phyloP scores from a whole-genome alignment of 805 yeast genomes.

The Starmerella bombi region DNA sequence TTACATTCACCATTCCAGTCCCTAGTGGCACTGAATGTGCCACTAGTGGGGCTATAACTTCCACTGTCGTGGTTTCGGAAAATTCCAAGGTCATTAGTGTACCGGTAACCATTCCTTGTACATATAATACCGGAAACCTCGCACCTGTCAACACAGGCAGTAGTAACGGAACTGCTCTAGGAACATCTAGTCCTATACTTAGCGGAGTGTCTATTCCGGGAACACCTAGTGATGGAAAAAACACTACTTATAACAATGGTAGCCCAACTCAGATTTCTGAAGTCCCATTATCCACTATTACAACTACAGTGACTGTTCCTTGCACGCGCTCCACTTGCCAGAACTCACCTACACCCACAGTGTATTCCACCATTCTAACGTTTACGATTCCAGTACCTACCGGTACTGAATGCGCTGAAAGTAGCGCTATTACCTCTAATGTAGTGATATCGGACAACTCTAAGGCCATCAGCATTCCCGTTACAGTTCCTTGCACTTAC shows the following conservation, averaged over 20 bases:
- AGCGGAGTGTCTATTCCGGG: too few relatives aligned
- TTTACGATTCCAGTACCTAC: conserved; percentile 6
- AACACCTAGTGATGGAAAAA: too few relatives aligned
- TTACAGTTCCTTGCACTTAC: conserved; percentile 3
- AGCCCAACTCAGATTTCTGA: background rate
- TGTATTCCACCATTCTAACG: background rate
- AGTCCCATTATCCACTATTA: background rate
- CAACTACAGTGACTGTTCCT: too few relatives aligned
- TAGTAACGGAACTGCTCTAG: too few relatives aligned
- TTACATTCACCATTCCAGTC: conserved; percentile 9
- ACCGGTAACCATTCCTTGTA: conserved; percentile 9
- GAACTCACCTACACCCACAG: too few relatives aligned
- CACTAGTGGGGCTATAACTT: background rate
- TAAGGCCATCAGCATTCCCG: conserved; percentile 10
- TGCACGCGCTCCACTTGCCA: too few relatives aligned
- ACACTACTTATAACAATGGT: background rate
- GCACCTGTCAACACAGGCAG: too few relatives aligned
- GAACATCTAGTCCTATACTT: too few relatives aligned
- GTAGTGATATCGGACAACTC: conserved; percentile 12
- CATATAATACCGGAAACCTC: conserved; percentile 1
- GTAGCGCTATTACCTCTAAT: conserved; percentile 5
- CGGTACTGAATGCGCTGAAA: conserved; percentile 7
- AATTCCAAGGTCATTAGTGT: conserved; percentile 5
- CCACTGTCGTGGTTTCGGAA: conserved; percentile 8
- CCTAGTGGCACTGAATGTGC: conserved; percentile 8